These are phyloP conservation scores for Stagonosporopsis cucurbitacearum DNA, from an alignment of 2,329 filamentous ascomycete genomes.

Conservation along the genomic window DNA sequence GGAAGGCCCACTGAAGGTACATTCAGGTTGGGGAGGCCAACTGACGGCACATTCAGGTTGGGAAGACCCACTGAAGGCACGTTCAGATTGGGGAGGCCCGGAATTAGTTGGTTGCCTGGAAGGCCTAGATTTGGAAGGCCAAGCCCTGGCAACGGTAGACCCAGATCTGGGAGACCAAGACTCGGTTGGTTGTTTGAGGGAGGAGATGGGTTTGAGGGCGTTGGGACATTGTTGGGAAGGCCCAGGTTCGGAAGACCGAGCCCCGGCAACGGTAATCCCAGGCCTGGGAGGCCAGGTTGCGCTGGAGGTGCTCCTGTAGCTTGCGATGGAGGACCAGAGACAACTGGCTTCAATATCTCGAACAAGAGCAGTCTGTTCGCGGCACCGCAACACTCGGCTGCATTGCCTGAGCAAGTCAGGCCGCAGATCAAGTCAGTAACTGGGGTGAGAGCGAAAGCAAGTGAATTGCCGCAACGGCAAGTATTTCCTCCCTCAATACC, in stretches of 20 bases:
- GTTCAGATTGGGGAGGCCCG: not conserved
- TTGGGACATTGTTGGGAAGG: no score
- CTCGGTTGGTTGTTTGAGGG: not conserved
- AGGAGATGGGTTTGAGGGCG: no score
- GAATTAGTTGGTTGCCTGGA: not conserved
- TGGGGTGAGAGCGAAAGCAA: not conserved
- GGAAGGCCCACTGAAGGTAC: no score
- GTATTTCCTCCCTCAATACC: conserved; percentile 9
- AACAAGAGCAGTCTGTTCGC: conserved; percentile 3
- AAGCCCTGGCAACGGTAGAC: no score
- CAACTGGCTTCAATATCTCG: not conserved
- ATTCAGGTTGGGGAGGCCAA: no score
- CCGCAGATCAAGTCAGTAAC: not conserved
- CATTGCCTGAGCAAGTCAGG: not conserved
- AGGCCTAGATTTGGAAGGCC: no score
- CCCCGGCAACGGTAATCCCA: no score
- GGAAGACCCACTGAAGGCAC: no score
- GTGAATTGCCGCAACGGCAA: conserved; percentile 7
- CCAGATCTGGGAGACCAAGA: not conserved
- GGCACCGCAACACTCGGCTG: conserved; percentile 5
- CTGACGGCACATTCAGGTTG: no score
- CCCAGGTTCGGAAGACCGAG: no score
- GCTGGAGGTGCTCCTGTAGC: not conserved
- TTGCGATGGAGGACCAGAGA: not conserved
- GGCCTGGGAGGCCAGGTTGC: no score